These are phyloP conservation scores for Bertia moriformis DNA, from an alignment of 2,329 filamentous ascomycete genomes.

Conservation along the genomic window DNA sequence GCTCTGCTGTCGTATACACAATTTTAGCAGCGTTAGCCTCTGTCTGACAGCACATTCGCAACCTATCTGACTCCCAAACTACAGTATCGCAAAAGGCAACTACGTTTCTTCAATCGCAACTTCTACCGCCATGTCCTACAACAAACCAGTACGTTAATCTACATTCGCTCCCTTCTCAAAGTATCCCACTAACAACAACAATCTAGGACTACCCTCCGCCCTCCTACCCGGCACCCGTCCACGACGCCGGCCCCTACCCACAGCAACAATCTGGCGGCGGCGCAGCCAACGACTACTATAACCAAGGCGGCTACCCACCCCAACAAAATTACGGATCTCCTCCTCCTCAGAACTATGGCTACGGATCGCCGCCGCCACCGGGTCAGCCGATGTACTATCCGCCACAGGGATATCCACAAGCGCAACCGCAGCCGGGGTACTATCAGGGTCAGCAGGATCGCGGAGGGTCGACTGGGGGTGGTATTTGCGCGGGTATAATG, in stretches of 20 bases:
- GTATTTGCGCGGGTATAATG: not conserved
- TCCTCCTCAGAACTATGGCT: not conserved
- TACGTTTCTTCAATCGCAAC: too few species aligned
- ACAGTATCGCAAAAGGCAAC: too few species aligned
- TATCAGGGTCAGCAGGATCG: not conserved
- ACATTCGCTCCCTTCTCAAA: too few species aligned
- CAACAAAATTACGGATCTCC: not conserved
- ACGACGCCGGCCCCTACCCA: not conserved
- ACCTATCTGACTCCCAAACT: too few species aligned
- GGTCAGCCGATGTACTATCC: not conserved
- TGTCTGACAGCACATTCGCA: too few species aligned
- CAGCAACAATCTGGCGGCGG: not conserved
- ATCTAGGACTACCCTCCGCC: not conserved
- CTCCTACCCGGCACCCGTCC: not conserved
- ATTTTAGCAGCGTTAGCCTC: too few species aligned
- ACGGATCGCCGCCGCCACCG: not conserved
- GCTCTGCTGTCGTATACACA: too few species aligned
- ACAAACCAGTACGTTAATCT: too few species aligned
- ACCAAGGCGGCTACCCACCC: not conserved
- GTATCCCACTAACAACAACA: too few species aligned
- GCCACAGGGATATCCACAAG: not conserved
- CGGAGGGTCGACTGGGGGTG: not conserved
- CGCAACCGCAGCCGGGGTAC: not conserved
- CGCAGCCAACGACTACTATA: not conserved
- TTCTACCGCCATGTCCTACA: too few species aligned